Evolutionary conservation across 2,329 filamentous ascomycete genomes (phyloP), one percentile per base, ranked within the genome.

Genomic region (Boeremia exigua): DNA sequence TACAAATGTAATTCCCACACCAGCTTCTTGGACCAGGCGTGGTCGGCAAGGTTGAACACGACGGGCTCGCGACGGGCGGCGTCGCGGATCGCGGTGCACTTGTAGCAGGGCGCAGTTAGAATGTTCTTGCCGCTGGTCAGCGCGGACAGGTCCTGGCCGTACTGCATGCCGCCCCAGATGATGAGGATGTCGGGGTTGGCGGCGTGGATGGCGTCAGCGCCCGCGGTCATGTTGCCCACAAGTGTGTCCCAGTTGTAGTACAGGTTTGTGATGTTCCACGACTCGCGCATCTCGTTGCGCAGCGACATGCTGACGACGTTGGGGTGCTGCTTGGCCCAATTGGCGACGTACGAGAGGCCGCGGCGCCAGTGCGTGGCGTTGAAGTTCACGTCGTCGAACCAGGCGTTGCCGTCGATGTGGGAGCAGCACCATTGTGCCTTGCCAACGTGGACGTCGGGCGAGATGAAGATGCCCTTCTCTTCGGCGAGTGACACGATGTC

Each of bases 1-100:
- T 86, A 87, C 28, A 80, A 78, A 72, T 87, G 84, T 65, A 83
- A 80, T 72, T 87, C 84, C 83, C 83, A 86, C 11, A 86, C 82
- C 62, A 83, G 78, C 71, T 86, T 86, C 71, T 82, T 67, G 1
- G 77, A 75, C 79, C 80, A 83, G 7, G 79, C 66, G 63, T 82
- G 75, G 34, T 67, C 68, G 39, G 69, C 76, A 7, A 82, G 71
- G 55, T 81, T 76, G 67, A 83, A 83, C 44, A 77, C 71, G 3
- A 78, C 68, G 0, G 81, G 79, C 2, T 78, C 70, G 14, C 78
- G 73, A 5, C 79, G 77, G 17, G 70, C 54, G 5, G 76, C 79
- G 60, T 82, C 79, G 40, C 78, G 66, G 57, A 70, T 75, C 23
- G 73, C 73, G 15, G 74, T 73, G 60, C 73, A 75, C 44, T 76